Percentiles rank a stretch among this genome's conserved stretches.
Conservation (phyloP, 768 basidiomycete species). For the Tricholoma terreum region DNA sequence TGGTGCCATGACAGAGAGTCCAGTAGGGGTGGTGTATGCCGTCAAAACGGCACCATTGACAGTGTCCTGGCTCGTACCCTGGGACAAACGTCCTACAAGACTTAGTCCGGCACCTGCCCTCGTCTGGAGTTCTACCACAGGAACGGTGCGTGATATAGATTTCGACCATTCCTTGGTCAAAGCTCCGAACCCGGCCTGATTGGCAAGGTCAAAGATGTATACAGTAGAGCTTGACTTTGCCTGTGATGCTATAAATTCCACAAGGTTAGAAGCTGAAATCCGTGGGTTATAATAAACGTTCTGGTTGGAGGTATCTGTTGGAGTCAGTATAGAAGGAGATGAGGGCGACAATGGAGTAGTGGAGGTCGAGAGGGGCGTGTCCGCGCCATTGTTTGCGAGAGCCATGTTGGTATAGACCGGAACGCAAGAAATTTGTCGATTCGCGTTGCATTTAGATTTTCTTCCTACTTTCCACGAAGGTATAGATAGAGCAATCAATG, state of each 20-base stretch:
- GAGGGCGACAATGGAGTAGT: constrained; percentile 38
- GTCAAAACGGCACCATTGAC: constrained; percentile 60
- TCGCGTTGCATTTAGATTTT: constrained; percentile 14
- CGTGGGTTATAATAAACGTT: constrained; percentile 40
- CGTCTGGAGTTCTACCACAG: constrained; percentile 73
- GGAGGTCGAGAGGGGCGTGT: constrained; percentile 39
- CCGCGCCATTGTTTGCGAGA: constrained; percentile 25
- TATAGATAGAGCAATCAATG: constrained; percentile 34
- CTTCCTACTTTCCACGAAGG: constrained; percentile 5
- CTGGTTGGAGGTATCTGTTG: constrained; percentile 20
- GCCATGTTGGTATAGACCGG: constrained; percentile 10
- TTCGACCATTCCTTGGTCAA: constrained; percentile 66
- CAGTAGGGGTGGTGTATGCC: constrained; percentile 80
- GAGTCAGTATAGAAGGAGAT: constrained; percentile 29
- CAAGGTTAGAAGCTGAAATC: constrained; percentile 54
- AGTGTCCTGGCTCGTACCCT: constrained; percentile 71
- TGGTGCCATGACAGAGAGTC: constrained; percentile 79
- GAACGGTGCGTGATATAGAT: constrained; percentile 38
- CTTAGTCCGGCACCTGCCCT: constrained; percentile 80
- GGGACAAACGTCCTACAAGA: constrained; percentile 75
- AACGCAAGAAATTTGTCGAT: background rate
- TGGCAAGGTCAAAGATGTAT: constrained; percentile 81
- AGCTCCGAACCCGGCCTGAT: constrained; percentile 78
- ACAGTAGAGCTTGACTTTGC: constrained; percentile 57
- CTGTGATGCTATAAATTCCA: constrained; percentile 69